A percentile compares a stretch with the other conserved stretches of the same genome.
These are phyloP conservation scores for Luffa acutangula DNA, from an alignment of 306 rosid genomes.

Conservation along the genomic window DNA sequence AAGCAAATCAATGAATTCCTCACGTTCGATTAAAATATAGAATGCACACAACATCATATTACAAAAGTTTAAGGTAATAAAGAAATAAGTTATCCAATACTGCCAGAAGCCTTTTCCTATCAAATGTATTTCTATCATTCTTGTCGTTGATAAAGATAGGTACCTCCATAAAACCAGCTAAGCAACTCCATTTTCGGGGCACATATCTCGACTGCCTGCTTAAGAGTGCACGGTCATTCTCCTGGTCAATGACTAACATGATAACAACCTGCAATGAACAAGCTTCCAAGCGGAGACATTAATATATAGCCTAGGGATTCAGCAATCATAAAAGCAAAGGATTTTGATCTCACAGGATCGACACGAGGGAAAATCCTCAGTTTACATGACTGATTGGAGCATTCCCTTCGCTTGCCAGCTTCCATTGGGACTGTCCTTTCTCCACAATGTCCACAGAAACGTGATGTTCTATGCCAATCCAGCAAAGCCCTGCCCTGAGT, in stretches of 20 bases:
- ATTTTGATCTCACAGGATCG: constrained; percentile 55
- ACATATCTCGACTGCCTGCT: constrained; percentile 46
- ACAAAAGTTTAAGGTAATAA: neutral
- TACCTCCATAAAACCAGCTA: constrained; percentile 88
- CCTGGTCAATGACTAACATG: constrained; percentile 81
- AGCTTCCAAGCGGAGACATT: neutral
- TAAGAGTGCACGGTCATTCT: constrained; percentile 65
- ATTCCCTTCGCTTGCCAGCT: constrained; percentile 77
- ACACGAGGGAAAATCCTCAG: constrained; percentile 79
- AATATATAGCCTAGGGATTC: constrained; percentile 1
- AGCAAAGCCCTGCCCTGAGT: constrained; percentile 78
- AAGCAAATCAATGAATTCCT: constrained; percentile 2
- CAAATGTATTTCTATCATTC: neutral
- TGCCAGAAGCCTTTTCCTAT: neutral
- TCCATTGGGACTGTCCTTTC: constrained; percentile 56
- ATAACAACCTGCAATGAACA: constrained; percentile 58
- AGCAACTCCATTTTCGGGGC: constrained; percentile 72
- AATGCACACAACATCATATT: neutral
- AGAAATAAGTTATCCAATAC: neutral
- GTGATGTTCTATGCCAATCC: constrained; percentile 67
- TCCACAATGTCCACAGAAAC: constrained; percentile 84
- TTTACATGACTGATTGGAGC: constrained; percentile 64
- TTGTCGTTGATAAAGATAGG: constrained; percentile 10
- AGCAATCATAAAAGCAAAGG: neutral
- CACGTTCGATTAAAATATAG: neutral